These are phyloP conservation scores for Serendipita sp. DNA, from an alignment of 768 basidiomycete genomes.

Conservation along the genomic window DNA sequence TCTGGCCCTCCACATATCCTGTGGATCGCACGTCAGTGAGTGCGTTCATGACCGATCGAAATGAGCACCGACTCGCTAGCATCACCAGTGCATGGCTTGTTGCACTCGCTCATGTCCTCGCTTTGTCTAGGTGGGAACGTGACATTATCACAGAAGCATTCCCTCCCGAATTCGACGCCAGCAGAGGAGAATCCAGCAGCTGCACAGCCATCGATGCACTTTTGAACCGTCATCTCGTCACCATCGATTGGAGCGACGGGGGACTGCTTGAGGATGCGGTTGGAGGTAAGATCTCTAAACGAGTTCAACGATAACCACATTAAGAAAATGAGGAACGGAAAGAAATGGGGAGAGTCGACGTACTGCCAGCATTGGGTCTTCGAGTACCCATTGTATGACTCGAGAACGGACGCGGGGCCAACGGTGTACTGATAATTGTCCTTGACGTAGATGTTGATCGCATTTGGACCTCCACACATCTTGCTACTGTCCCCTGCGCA, in stretches of 20 bases:
- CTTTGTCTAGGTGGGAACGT: too few relatives aligned
- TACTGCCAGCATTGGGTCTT: not conserved
- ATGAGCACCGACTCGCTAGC: too few relatives aligned
- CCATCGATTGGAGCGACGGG: too few relatives aligned
- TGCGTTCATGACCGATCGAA: too few relatives aligned
- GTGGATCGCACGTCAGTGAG: too few relatives aligned
- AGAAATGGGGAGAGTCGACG: not conserved
- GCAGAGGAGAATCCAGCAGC: not conserved
- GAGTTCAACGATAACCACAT: too few relatives aligned
- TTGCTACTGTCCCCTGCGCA: not conserved
- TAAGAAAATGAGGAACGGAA: too few relatives aligned
- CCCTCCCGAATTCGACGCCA: conserved; percentile 1
- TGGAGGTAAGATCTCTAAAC: too few relatives aligned
- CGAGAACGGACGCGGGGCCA: not conserved
- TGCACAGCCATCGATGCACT: conserved; percentile 8
- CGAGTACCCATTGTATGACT: not conserved
- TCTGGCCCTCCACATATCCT: too few relatives aligned
- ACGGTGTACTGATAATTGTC: not conserved
- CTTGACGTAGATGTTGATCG: not conserved
- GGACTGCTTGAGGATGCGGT: too few relatives aligned
- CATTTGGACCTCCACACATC: not conserved
- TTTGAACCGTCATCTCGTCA: conserved; percentile 30
- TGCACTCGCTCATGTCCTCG: too few relatives aligned
- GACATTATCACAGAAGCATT: conserved; percentile 7
- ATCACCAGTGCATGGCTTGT: too few relatives aligned